A percentile compares a stretch with the other conserved stretches of the same genome.
These are phyloP conservation scores for Hypoxylon sp. DNA, from an alignment of 2,329 filamentous ascomycete species.

Conservation along the genomic window DNA sequence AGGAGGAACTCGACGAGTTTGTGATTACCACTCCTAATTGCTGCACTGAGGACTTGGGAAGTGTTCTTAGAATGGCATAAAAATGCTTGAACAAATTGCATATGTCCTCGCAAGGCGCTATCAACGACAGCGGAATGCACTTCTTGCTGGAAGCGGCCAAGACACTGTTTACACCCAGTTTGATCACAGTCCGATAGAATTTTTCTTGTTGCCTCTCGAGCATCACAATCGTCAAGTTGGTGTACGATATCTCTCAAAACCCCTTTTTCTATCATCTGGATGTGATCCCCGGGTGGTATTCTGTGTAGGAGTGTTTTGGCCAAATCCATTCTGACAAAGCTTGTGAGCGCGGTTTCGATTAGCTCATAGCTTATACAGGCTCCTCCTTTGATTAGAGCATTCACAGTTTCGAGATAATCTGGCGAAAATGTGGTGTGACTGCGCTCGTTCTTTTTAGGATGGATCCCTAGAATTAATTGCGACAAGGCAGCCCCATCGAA, in stretches of 20 bases:
- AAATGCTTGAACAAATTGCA: conserved; percentile 13
- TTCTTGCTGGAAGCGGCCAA: background rate
- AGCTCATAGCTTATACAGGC: background rate
- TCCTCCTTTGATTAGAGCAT: conserved; percentile 17
- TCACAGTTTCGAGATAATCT: conserved; percentile 13
- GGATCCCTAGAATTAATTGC: conserved; percentile 3
- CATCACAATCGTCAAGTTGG: conserved; percentile 6
- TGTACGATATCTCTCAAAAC: background rate
- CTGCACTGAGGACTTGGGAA: conserved; percentile 16
- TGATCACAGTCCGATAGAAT: conserved; percentile 20
- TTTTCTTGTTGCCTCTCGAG: conserved; percentile 2
- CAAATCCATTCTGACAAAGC: conserved; percentile 16
- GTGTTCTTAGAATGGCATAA: conserved; percentile 1
- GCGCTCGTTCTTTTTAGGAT: background rate
- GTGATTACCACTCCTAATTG: conserved; percentile 17
- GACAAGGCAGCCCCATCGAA: no score
- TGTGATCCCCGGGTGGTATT: conserved; percentile 2
- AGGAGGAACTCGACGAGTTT: conserved; percentile 19
- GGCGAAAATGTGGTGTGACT: conserved; percentile 2
- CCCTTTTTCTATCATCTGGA: background rate
- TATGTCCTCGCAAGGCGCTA: conserved; percentile 10
- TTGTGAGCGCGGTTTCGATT: background rate
- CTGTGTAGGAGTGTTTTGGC: conserved; percentile 8
- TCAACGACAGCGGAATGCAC: background rate
- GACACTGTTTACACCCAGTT: conserved; percentile 3